Percentiles rank a stretch among this genome's conserved stretches.
phyloP scores from a whole-genome alignment of 176 grass and related monocot genomes.

The Stipa capillata region DNA sequence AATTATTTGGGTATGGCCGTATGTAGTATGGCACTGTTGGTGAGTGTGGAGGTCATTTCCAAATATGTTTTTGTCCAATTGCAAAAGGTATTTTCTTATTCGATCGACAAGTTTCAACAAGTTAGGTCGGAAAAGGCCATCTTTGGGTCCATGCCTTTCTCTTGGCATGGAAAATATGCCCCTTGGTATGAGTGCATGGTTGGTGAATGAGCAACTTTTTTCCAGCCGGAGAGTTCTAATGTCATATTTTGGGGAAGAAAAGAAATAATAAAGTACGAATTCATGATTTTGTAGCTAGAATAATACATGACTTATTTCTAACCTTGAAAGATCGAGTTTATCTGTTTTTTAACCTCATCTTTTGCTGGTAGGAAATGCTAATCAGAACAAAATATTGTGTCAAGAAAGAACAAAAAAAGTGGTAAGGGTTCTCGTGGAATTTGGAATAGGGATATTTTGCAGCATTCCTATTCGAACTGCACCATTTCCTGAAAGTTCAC shows the following conservation, averaged over 20 bases:
- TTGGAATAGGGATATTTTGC: background rate
- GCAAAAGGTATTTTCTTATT: constrained; percentile 2
- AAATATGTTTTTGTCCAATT: constrained; percentile 26
- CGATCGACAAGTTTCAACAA: constrained; percentile 31
- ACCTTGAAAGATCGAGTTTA: background rate
- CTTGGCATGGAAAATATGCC: constrained; percentile 37
- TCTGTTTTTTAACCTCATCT: background rate
- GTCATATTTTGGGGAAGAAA: constrained; percentile 23
- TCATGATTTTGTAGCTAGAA: background rate
- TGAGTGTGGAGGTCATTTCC: constrained; percentile 25
- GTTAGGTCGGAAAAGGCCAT: constrained; percentile 23
- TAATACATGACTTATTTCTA: background rate
- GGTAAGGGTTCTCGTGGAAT: background rate
- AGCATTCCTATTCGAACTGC: background rate
- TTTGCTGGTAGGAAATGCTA: background rate
- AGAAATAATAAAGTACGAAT: background rate
- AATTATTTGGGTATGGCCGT: background rate
- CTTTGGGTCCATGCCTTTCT: constrained; percentile 34
- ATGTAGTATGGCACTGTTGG: background rate
- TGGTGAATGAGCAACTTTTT: constrained; percentile 28
- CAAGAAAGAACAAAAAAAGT: background rate
- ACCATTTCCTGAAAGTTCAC: too few species aligned
- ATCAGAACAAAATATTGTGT: background rate
- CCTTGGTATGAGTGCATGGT: constrained; percentile 40
- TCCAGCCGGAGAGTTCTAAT: constrained; percentile 14